These are phyloP conservation scores for Aspergillus vadensis DNA, from an alignment of 2,329 filamentous ascomycete species.

Conservation along the genomic window DNA sequence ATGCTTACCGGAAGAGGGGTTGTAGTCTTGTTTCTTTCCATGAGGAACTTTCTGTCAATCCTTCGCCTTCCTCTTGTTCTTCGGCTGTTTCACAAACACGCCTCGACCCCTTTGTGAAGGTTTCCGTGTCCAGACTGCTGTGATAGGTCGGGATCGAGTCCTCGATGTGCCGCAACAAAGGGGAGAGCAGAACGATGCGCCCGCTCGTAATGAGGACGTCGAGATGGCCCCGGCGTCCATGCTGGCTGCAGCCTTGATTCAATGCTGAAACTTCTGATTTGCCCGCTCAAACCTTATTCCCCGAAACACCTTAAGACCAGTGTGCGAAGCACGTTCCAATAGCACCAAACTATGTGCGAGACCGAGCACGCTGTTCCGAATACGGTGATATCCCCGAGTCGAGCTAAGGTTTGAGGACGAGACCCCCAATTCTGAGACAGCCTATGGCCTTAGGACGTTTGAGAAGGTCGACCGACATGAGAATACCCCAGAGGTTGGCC, in stretches of 20 bases:
- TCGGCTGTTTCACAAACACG: conserved; percentile 3
- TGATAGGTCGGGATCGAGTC: conserved; percentile 5
- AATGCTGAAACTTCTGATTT: conserved; percentile 13
- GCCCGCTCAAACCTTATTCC: conserved; percentile 20
- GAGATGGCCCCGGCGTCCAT: conserved; percentile 7
- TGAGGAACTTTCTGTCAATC: conserved; percentile 11
- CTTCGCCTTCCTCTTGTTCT: conserved; percentile 3
- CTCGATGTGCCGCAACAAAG: neutral
- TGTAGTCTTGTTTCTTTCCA: neutral
- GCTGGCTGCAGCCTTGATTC: conserved; percentile 11
- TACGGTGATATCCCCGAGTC: conserved; percentile 26
- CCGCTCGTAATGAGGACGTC: neutral
- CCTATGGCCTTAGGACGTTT: conserved; percentile 7
- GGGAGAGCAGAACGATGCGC: neutral
- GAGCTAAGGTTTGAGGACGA: conserved; percentile 22
- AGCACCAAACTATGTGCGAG: conserved; percentile 9
- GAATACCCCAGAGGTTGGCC: conserved; percentile 7
- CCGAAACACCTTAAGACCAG: conserved; percentile 8
- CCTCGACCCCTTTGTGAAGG: neutral
- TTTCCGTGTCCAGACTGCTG: conserved; percentile 1
- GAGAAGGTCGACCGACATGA: neutral
- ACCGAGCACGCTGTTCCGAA: conserved; percentile 21
- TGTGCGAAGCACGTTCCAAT: conserved; percentile 20
- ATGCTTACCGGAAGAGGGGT: conserved; percentile 6
- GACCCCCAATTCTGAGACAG: conserved; percentile 17